Conservation (phyloP, 768 basidiomycete species). For the Pulveroboletus sp. region DNA sequence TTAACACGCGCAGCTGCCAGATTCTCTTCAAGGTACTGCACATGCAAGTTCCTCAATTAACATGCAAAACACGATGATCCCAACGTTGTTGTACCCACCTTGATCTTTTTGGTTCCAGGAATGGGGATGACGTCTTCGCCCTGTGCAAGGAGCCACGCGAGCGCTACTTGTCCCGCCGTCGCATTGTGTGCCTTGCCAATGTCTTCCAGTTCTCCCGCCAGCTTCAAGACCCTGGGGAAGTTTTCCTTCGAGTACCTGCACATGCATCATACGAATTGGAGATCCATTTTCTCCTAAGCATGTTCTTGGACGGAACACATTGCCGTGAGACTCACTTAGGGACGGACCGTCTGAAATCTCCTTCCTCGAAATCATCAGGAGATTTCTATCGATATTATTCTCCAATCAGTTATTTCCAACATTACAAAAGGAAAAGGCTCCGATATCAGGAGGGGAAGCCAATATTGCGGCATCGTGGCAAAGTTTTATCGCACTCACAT, state of each 20-base stretch:
- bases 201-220: background rate
- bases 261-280: no score
- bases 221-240: background rate
- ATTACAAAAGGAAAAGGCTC: no score
- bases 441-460: no score
- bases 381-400: slow-evolving; percentile 22
- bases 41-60: background rate
- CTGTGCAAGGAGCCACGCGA: slow-evolving; percentile 40
- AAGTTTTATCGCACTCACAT: slow-evolving; percentile 27
- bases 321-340: slow-evolving; percentile 23
- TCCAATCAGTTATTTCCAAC: background rate
- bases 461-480: no score
- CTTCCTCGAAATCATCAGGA: slow-evolving; percentile 29
- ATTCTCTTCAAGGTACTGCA: slow-evolving; percentile 44
- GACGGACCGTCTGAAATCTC: slow-evolving; percentile 19
- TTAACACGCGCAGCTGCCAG: slow-evolving; percentile 31
- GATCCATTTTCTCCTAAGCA: no score
- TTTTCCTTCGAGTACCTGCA: background rate
- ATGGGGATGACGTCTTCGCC: slow-evolving; percentile 37
- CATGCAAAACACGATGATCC: background rate
- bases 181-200: slow-evolving; percentile 30
- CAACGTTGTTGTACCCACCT: slow-evolving; percentile 11
- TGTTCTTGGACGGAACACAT: no score
- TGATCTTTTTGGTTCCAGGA: slow-evolving; percentile 37
- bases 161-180: slow-evolving; percentile 36